Conservation (phyloP, 192 early-diverging fungal genomes). For the Coemansia sp. region DNA sequence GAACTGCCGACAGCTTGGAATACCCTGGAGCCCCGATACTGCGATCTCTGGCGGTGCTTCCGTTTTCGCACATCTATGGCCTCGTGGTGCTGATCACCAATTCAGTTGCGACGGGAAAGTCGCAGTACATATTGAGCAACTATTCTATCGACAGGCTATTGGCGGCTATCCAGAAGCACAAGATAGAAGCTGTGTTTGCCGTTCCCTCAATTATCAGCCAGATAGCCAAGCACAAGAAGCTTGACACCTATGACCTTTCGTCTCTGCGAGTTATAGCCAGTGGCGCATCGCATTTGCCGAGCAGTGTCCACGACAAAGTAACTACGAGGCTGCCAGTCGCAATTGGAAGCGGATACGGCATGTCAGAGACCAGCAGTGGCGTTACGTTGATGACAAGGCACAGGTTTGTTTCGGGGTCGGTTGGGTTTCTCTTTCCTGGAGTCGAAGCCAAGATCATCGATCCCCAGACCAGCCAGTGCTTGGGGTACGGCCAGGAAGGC, state of each 20-base stretch:
- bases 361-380: slow-evolving; percentile 57
- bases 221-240: slow-evolving; percentile 64
- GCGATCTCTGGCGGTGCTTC: slow-evolving; percentile 43
- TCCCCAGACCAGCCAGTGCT: slow-evolving; percentile 59
- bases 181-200: slow-evolving; percentile 56
- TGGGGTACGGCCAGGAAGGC: slow-evolving; percentile 61
- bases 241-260: slow-evolving; percentile 67
- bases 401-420: slow-evolving; percentile 48
- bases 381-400: slow-evolving; percentile 11
- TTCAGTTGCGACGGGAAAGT: slow-evolving; percentile 37
- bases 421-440: slow-evolving; percentile 65
- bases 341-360: slow-evolving; percentile 57
- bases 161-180: slow-evolving; percentile 62
- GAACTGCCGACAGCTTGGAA: background rate
- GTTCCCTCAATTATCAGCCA: slow-evolving; percentile 61
- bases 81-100: slow-evolving; percentile 38
- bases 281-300: slow-evolving; percentile 72
- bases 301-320: slow-evolving; percentile 54
- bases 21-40: background rate
- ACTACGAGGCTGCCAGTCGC: slow-evolving; percentile 30
- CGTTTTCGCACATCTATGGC: slow-evolving; percentile 69
- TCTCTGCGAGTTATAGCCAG: slow-evolving; percentile 58
- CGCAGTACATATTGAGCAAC: slow-evolving; percentile 65
- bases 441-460: slow-evolving; percentile 71
- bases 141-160: slow-evolving; percentile 65